These are phyloP conservation scores for Aspergillus fischeri DNA, from an alignment of 2,329 filamentous ascomycete genomes.

Conservation along the genomic window DNA sequence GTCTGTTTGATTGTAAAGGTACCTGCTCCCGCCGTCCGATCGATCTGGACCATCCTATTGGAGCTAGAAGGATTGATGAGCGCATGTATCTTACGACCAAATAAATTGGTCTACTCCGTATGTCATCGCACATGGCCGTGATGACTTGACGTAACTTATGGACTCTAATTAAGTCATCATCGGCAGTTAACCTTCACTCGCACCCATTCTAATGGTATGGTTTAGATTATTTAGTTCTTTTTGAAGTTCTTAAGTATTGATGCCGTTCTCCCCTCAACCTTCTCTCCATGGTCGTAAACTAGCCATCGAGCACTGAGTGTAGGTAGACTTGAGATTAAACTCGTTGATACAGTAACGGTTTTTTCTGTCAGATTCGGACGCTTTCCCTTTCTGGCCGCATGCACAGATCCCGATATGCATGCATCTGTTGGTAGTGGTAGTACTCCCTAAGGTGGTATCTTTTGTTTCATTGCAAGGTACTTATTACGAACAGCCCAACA, in stretches of 20 bases:
- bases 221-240: too few relatives aligned
- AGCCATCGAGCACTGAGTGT: neutral
- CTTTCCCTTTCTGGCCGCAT: conserved; percentile 22
- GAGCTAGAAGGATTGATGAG: neutral
- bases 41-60: neutral
- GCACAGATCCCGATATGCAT: conserved; percentile 11
- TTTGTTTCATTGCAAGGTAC: neutral
- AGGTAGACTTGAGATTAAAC: neutral
- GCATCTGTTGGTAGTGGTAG: conserved; percentile 1
- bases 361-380: conserved; percentile 5
- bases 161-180: neutral
- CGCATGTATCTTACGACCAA: neutral
- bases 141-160: neutral
- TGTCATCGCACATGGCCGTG: neutral
- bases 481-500: too few relatives aligned
- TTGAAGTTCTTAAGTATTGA: too few relatives aligned
- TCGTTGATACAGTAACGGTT: neutral
- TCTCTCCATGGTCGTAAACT: neutral
- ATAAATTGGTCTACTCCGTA: neutral
- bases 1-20: neutral
- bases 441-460: neutral
- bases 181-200: neutral
- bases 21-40: neutral
- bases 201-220: neutral
- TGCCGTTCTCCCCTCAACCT: neutral